A percentile compares a stretch with the other conserved stretches of the same genome.
Conservation (phyloP, 805 yeast species). For the Candida vaughaniae region DNA sequence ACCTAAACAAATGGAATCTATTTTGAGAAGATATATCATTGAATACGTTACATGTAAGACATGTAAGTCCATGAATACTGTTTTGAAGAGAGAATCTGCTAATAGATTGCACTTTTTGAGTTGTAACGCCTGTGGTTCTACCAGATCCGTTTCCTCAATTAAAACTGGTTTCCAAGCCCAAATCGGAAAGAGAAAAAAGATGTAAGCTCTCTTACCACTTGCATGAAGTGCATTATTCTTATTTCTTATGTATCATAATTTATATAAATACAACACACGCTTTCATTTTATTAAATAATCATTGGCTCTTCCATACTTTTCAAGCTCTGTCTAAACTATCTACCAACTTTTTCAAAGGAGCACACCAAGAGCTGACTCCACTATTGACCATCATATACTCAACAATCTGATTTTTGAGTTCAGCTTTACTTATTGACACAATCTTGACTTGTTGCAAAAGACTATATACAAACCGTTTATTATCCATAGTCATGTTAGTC, state of each 20-base stretch:
- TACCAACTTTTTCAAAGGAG: slow-evolving; percentile 59
- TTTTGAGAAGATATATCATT: slow-evolving; percentile 90
- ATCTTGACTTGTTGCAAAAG: slow-evolving; percentile 10
- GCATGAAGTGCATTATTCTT: slow-evolving; percentile 7
- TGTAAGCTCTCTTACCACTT: slow-evolving; percentile 8
- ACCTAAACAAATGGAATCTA: slow-evolving; percentile 96
- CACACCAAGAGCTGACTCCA: slow-evolving; percentile 64
- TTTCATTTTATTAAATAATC: slow-evolving; percentile 6
- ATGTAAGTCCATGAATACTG: slow-evolving; percentile 96
- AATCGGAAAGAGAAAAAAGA: slow-evolving; percentile 80
- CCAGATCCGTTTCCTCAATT: slow-evolving; percentile 94
- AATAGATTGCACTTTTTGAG: slow-evolving; percentile 97
- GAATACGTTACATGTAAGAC: slow-evolving; percentile 99
- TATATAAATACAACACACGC: slow-evolving; percentile 11
- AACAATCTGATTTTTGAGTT: slow-evolving; percentile 32
- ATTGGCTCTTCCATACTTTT: background rate
- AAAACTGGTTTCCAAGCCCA: slow-evolving; percentile 99
- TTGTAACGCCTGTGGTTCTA: slow-evolving; percentile 96
- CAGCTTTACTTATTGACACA: background rate
- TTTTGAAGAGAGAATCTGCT: slow-evolving; percentile 89
- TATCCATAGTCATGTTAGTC: slow-evolving; percentile 2
- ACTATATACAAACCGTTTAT: slow-evolving; percentile 15
- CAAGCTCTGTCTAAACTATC: slow-evolving; percentile 24
- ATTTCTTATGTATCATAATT: slow-evolving; percentile 15
- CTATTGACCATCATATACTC: slow-evolving; percentile 58